These are phyloP conservation scores for Coriolopsis trogii DNA, from an alignment of 1,284 basidiomycete genomes.

Conservation along the genomic window DNA sequence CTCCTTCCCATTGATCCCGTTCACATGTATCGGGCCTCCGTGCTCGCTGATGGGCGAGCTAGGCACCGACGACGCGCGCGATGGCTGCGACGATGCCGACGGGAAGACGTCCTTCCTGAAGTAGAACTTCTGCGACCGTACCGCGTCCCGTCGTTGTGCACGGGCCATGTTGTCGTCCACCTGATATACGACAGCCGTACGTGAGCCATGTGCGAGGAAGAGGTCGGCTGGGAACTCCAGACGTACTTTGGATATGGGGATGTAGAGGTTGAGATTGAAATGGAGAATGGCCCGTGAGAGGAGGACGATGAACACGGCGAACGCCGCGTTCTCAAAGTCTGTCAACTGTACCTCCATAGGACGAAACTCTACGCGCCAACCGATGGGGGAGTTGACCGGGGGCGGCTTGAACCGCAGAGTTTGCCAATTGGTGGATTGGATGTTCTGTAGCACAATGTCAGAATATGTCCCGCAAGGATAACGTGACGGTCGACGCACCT, in stretches of 20 bases:
- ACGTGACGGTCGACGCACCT: constrained; percentile 50
- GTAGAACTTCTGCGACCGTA: constrained; percentile 76
- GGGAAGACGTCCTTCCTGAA: constrained; percentile 91
- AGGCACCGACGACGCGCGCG: constrained; percentile 54
- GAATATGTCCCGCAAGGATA: background rate
- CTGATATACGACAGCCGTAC: constrained; percentile 51
- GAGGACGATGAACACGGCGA: constrained; percentile 92
- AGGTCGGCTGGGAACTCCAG: too few species aligned
- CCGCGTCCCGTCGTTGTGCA: constrained; percentile 87
- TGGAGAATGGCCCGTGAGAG: constrained; percentile 91
- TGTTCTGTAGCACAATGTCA: constrained; percentile 65
- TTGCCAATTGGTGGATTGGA: constrained; percentile 99
- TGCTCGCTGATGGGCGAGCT: constrained; percentile 49
- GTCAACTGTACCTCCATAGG: constrained; percentile 99
- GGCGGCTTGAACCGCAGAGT: constrained; percentile 99
- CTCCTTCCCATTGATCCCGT: constrained; percentile 47
- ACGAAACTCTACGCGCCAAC: constrained; percentile 98
- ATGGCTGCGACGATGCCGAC: constrained; percentile 42
- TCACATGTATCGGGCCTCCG: constrained; percentile 26
- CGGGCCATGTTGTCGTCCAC: constrained; percentile 97
- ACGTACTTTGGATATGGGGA: constrained; percentile 91
- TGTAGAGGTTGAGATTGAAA: constrained; percentile 93
- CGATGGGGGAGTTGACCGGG: constrained; percentile 87
- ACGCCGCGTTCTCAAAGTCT: constrained; percentile 99
- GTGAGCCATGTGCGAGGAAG: too few species aligned